A percentile compares a stretch with the other conserved stretches of the same genome.
Evolutionary conservation across 2,329 filamentous ascomycete genomes (phyloP).

Genomic region (Anthostomella pinea): DNA sequence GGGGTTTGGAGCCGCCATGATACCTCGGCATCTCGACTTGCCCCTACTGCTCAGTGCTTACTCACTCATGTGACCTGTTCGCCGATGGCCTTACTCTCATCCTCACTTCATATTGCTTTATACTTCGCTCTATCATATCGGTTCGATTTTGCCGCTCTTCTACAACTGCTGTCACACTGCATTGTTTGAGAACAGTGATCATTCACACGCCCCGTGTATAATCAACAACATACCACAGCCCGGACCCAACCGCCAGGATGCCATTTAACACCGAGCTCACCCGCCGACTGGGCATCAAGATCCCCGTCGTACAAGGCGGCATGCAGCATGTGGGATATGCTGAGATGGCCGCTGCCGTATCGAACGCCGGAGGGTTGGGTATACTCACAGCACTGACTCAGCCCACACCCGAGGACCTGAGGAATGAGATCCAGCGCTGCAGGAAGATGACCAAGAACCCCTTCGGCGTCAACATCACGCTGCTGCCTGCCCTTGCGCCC

Average conservation of each 20-base stretch:
- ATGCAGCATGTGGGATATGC: constrained; percentile 87
- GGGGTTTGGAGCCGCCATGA: too few species aligned
- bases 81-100: too few species aligned
- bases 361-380: constrained; percentile 78
- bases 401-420: constrained; percentile 85
- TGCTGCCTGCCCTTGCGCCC: constrained; percentile 83
- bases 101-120: too few species aligned
- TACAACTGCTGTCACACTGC: too few species aligned
- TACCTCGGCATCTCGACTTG: too few species aligned
- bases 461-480: constrained; percentile 93
- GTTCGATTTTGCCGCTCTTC: too few species aligned
- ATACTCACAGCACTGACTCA: constrained; percentile 88
- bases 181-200: too few species aligned
- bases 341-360: constrained; percentile 72
- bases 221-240: too few species aligned
- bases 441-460: constrained; percentile 73
- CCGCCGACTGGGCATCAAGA: constrained; percentile 53
- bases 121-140: too few species aligned
- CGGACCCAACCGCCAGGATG: constrained; percentile 46
- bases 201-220: too few species aligned
- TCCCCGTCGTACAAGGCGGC: constrained; percentile 80
- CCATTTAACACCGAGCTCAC: constrained; percentile 58
- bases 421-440: constrained; percentile 88
- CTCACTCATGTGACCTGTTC: too few species aligned
- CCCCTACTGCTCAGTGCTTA: too few species aligned